Evolutionary conservation across 2,329 filamentous ascomycete genomes (phyloP).

Genomic region (Aspergillus piperis): DNA sequence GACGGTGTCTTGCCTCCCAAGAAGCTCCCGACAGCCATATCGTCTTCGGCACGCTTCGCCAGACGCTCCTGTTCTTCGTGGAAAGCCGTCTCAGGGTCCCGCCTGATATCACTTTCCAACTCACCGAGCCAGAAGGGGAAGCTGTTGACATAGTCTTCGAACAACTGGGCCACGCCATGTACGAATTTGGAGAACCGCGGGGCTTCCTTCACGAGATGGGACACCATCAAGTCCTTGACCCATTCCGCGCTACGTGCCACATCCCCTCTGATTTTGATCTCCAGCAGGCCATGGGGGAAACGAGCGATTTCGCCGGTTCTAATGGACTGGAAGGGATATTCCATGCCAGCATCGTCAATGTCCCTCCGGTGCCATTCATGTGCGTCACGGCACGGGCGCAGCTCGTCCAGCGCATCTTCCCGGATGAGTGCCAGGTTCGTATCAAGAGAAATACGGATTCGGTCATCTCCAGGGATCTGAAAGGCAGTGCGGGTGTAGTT

Average conservation of each 20-base stretch:
- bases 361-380: constrained; percentile 88
- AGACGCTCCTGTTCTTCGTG: constrained; percentile 86
- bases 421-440: constrained; percentile 86
- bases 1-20: constrained; percentile 58
- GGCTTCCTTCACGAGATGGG: constrained; percentile 85
- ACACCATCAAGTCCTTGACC: constrained; percentile 88
- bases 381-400: constrained; percentile 85
- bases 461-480: constrained; percentile 90
- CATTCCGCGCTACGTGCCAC: constrained; percentile 70
- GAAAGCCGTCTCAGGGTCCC: constrained; percentile 86
- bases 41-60: constrained; percentile 79
- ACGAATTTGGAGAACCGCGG: constrained; percentile 96
- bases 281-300: constrained; percentile 87
- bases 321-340: constrained; percentile 83
- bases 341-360: constrained; percentile 79
- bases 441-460: constrained; percentile 88
- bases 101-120: constrained; percentile 88
- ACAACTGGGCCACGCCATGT: constrained; percentile 85
- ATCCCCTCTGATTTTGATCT: constrained; percentile 75
- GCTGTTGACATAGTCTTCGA: constrained; percentile 94
- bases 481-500: constrained; percentile 95
- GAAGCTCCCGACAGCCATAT: constrained; percentile 85
- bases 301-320: constrained; percentile 87
- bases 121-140: constrained; percentile 95
- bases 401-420: constrained; percentile 71